These are phyloP conservation scores for Aspergillus thermomutatus DNA, from an alignment of 2,329 filamentous ascomycete genomes.

Conservation along the genomic window DNA sequence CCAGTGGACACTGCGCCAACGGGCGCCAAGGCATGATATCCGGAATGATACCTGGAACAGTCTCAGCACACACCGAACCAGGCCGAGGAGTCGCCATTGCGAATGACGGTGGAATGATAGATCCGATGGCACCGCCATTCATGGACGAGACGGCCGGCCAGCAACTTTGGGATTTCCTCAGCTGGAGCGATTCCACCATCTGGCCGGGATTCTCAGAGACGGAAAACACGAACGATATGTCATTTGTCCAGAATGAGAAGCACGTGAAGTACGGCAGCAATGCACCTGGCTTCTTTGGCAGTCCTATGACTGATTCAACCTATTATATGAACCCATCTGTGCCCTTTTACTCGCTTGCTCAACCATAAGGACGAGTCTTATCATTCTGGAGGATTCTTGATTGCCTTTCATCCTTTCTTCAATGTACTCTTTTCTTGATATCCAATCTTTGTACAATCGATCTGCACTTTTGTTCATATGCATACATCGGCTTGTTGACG, in stretches of 20 bases:
- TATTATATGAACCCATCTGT: constrained; percentile 25
- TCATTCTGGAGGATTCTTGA: background rate
- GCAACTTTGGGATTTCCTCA: constrained; percentile 38
- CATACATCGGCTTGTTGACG: background rate
- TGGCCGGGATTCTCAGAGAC: constrained; percentile 28
- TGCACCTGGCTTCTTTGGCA: constrained; percentile 17
- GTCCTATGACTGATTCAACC: constrained; percentile 21
- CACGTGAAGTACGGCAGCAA: constrained; percentile 19
- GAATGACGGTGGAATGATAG: constrained; percentile 21
- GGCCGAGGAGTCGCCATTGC: constrained; percentile 15
- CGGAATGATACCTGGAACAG: constrained; percentile 8
- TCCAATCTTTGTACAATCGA: background rate
- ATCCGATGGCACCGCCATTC: constrained; percentile 22
- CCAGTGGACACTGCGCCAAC: constrained; percentile 11
- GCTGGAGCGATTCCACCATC: constrained; percentile 35
- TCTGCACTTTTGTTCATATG: background rate
- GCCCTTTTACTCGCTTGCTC: constrained; percentile 20
- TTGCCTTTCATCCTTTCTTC: background rate
- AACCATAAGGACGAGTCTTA: background rate
- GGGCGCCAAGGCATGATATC: constrained; percentile 14
- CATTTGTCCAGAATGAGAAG: constrained; percentile 28
- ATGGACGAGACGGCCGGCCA: constrained; percentile 29
- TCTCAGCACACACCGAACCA: constrained; percentile 15
- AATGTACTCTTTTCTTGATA: background rate
- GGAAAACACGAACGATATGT: constrained; percentile 21